Base-by-base conservation (phyloP, 2,329 filamentous ascomycete genomes). In the Fusarium denticulatum region DNA sequence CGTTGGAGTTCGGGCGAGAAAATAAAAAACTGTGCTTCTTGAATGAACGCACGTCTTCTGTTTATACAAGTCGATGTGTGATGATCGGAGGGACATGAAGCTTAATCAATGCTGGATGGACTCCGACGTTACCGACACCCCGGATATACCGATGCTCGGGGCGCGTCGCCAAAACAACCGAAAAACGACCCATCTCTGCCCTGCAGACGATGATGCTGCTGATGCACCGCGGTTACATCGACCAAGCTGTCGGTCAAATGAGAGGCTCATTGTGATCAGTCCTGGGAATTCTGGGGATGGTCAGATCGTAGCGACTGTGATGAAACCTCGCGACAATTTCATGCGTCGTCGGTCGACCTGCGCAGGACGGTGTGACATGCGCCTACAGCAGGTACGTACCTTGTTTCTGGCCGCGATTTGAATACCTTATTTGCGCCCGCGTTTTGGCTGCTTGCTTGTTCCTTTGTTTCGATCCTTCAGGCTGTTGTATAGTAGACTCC, bases 41-140 rank as follows among this genome's bases (percentile, higher is more conserved):
- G 32, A 49, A 49, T 18, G 11, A 43, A 39, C 22, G 16, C 24
- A 7, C 30, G 12, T 46, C 45, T 36, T 20, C 13, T 30, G 39
- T 20, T n/a, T 30, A 26, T 34, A 22, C 15, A 22, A 42, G 14
- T 24, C 20, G 30, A 46, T 15, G 24, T 24, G 34, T 46, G 40
- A 28, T n/a, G 47, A 58, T 20, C 32, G 22, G 40, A 42, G 20
- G n/a, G 26, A 32, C n/a, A 24, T n/a, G n/a, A 43, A 58, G 49
- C n/a, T 50, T 39, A 22, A 49, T 55, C 22, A 34, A 46, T 42
- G 58, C 22, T 39, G 42, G 50, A 37, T 34, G 30, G 28, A 50
- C 39, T 62, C 70, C 69, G 65, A 73, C 47, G 39, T 67, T 73
- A 60, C 70, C 69, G 69, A 73, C 50, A 40, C 47, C 52, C 69